These are phyloP conservation scores for Pythium vanterpoolii DNA, from an alignment of 352 stramenopile genomes.

Conservation along the genomic window DNA sequence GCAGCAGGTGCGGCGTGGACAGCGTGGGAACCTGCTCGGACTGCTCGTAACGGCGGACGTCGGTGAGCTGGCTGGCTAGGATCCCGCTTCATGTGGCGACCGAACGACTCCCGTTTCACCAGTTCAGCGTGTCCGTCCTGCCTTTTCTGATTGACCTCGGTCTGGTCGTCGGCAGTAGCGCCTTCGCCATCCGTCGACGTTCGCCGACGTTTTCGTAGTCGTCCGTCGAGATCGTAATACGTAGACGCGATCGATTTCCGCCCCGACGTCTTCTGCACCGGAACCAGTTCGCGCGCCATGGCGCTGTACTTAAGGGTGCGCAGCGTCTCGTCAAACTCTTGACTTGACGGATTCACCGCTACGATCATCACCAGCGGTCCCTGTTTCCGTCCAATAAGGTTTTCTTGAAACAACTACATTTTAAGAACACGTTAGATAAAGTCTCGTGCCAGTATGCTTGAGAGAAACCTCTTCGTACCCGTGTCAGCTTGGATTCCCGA, in stretches of 20 bases:
- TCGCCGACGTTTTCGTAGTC: conserved; percentile 22
- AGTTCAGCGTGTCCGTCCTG: background rate
- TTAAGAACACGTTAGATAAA: background rate
- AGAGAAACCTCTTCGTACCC: conserved; percentile 26
- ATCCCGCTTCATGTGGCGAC: conserved; percentile 24
- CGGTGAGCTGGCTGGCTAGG: background rate
- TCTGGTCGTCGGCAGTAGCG: background rate
- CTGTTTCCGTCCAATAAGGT: conserved; percentile 80
- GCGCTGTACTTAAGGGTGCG: conserved; percentile 94
- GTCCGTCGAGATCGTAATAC: conserved; percentile 33
- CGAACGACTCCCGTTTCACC: conserved; percentile 20
- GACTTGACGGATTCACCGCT: conserved; percentile 91
- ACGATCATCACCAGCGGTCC: conserved; percentile 96
- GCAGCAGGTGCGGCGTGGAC: background rate
- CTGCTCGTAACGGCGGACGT: conserved; percentile 13
- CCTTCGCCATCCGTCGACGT: conserved; percentile 12
- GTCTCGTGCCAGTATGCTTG: background rate
- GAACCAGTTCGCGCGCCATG: conserved; percentile 89
- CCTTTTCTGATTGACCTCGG: background rate
- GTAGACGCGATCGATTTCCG: conserved; percentile 30
- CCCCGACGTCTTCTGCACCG: conserved; percentile 33
- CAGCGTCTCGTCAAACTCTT: conserved; percentile 96
- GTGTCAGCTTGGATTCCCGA: conserved; percentile 95
- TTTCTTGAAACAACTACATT: conserved; percentile 92
- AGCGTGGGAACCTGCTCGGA: background rate